Base-by-base conservation (phyloP, 75 land plant genomes). In the Pinus tabuliformis region DNA sequence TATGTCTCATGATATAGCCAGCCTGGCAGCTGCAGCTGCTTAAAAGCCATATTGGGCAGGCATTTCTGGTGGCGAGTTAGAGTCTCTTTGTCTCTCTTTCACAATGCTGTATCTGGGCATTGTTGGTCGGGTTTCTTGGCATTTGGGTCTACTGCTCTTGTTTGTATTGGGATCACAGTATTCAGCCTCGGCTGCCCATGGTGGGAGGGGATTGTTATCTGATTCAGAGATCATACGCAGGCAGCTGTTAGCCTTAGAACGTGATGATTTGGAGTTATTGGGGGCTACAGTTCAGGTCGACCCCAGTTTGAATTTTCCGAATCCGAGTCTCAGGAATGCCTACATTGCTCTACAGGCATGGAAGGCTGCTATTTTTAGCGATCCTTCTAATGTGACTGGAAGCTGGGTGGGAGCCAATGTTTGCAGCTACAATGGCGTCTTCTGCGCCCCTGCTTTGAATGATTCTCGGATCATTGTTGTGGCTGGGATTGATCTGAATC, bases 271-370 rank as follows among this genome's bases (percentile, higher is more conserved):
- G 13, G 54, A 49, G 54, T 49, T 49, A 11, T 49, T 49, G 54
- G 54, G 54, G 54, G 54, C 54, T 49, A 9, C 8, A 49, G 54
- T 9, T 9, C 1, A 49, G 54, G 78, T 33, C 28, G 58, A 22
- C 73, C 52, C 16, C 33, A 57, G 57, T 20, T 73, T 63, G 58
- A 65, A 21, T 5, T 90, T 90, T 65, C 73, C 83, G 28, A 91
- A 91, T 78, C 81, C 88, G 7, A 81, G 79, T 4, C 83, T 86
- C 36, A 66, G 81, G 17, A 62, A 63, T 54, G 96, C 96, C 28
- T 93, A 89, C 82, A 86, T 83, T 72, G 96, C 94, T 15, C 85
- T 93, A 15, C 96, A 93, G 66, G 86, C 94, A 0, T 92, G 95
- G 95, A 93, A 93, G 75, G 61, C 54, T 76, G 93, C 84, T 28